These are phyloP conservation scores for Euphrasia confusa DNA, from an alignment of 257 asterid species.

Conservation along the genomic window DNA sequence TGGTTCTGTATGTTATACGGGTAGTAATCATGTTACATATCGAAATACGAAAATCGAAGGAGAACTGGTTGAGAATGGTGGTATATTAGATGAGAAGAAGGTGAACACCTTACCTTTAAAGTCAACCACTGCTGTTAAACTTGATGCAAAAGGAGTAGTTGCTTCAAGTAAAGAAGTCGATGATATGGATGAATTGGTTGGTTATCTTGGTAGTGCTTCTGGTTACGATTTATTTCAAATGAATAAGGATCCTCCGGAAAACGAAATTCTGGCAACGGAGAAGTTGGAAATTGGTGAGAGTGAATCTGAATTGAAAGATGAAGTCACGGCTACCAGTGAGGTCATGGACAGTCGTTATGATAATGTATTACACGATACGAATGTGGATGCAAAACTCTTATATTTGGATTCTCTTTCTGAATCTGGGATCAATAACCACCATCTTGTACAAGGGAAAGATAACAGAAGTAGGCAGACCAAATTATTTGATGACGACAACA, in stretches of 20 bases:
- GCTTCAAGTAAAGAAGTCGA: constrained; percentile 30
- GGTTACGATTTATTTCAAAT: constrained; percentile 30
- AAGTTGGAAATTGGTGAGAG: constrained; percentile 20
- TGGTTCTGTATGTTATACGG: constrained; percentile 24
- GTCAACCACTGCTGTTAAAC: constrained; percentile 21
- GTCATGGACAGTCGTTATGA: constrained; percentile 28
- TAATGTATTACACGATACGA: constrained; percentile 24
- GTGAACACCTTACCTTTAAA: constrained; percentile 23
- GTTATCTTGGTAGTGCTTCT: constrained; percentile 39
- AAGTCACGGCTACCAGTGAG: constrained; percentile 24
- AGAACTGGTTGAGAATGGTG: constrained; percentile 23
- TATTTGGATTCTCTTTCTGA: constrained; percentile 32
- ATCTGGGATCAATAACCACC: constrained; percentile 26
- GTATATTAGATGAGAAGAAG: constrained; percentile 22
- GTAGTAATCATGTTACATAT: constrained; percentile 19
- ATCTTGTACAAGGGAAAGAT: constrained; percentile 30
- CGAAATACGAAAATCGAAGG: constrained; percentile 22
- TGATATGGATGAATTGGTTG: constrained; percentile 39
- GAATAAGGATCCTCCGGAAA: constrained; percentile 27
- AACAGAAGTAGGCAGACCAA: constrained; percentile 31
- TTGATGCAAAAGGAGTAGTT: constrained; percentile 27
- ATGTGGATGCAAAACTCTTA: constrained; percentile 24
- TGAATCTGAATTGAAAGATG: constrained; percentile 31
- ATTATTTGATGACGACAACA: constrained; percentile 33
- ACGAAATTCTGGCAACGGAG: constrained; percentile 19